These are phyloP conservation scores for Dipteronia dyeriana DNA, from an alignment of 345 rosid species.

Conservation along the genomic window DNA sequence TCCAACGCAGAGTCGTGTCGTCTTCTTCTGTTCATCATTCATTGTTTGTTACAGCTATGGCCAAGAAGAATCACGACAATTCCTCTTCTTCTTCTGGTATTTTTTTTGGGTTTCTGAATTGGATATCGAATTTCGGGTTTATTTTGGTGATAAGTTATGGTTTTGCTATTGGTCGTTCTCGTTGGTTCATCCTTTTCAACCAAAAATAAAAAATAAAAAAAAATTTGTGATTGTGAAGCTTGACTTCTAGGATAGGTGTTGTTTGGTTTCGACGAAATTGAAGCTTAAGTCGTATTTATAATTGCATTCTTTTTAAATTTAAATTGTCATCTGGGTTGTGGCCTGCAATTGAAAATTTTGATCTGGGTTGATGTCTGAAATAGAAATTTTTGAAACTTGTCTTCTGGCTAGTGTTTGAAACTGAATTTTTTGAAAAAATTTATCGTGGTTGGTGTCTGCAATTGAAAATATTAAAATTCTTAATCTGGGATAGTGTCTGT, in stretches of 20 bases:
- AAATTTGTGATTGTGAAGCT: neutral
- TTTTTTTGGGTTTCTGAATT: neutral
- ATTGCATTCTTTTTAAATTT: neutral
- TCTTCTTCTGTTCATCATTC: conserved; percentile 37
- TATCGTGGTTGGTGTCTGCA: neutral
- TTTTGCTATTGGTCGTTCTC: neutral
- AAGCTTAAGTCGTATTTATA: neutral
- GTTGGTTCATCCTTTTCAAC: neutral
- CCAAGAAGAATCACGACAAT: conserved; percentile 60
- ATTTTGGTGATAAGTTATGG: neutral
- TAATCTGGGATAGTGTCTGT: neutral
- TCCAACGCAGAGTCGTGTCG: conserved; percentile 31
- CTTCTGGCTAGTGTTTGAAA: neutral
- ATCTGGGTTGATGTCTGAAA: neutral
- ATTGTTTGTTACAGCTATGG: conserved; percentile 46
- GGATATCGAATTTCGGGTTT: neutral
- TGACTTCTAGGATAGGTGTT: neutral
- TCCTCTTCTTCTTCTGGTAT: conserved; percentile 48
- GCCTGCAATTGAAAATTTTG: too few relatives aligned
- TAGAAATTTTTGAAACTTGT: too few relatives aligned
- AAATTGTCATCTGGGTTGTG: neutral
- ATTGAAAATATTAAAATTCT: neutral
- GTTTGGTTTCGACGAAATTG: conserved; percentile 1
- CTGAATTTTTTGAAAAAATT: too few relatives aligned
- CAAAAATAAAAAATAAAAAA: neutral